phyloP scores from a whole-genome alignment of 2,329 filamentous ascomycete species.

The Setomelanomma holmii region DNA sequence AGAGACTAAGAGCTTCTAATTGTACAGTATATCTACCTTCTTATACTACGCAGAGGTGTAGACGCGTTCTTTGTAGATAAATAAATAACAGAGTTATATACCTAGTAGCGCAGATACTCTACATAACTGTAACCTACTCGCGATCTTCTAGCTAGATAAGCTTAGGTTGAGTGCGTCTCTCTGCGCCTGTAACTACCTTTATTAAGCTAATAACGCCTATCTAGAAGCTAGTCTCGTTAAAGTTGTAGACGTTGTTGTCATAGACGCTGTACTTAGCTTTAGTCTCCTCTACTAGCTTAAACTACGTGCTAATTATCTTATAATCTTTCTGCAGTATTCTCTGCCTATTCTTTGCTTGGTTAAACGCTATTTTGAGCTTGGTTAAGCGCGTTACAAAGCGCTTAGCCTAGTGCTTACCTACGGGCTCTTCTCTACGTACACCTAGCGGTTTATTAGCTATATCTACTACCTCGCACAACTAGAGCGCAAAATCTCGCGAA shows the following conservation, averaged over 20 bases:
- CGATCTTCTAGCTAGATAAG: conserved; percentile 14
- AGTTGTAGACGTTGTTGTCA: conserved; percentile 8
- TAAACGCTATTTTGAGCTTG: too few species aligned
- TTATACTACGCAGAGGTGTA: conserved; percentile 19
- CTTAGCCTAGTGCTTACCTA: conserved; percentile 16
- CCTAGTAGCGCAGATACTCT: too few species aligned
- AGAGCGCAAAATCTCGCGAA: background rate
- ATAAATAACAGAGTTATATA: too few species aligned
- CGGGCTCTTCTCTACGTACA: conserved; percentile 5
- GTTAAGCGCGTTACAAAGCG: too few species aligned
- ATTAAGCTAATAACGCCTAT: conserved; percentile 9
- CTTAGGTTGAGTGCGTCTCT: conserved; percentile 2
- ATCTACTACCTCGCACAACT: conserved; percentile 16
- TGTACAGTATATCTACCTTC: conserved; percentile 2
- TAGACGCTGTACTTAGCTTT: conserved; percentile 14
- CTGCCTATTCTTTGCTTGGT: too few species aligned
- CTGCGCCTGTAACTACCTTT: conserved; percentile 16
- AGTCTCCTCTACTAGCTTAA: too few species aligned
- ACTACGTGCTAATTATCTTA: too few species aligned
- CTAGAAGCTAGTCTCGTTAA: conserved; percentile 38
- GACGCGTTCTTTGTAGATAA: too few species aligned
- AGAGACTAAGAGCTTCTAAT: conserved; percentile 16
- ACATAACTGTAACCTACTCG: too few species aligned
- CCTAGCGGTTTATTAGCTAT: conserved; percentile 21
- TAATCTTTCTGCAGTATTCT: too few species aligned